Conservation (phyloP, 495 filamentous ascomycete species). For the Trichoderma erinaceum region DNA sequence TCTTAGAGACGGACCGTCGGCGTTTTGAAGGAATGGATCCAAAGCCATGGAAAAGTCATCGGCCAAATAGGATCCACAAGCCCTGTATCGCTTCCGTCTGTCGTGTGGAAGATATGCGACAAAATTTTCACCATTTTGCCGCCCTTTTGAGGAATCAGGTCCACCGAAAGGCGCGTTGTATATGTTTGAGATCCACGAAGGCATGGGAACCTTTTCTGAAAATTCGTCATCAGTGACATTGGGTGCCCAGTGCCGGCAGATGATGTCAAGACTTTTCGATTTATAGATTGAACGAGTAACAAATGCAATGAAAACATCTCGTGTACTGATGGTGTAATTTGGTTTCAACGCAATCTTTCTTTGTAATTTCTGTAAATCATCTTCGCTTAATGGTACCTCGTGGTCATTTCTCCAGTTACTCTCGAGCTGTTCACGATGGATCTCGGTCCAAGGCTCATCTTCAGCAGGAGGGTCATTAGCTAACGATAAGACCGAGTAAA, state of each 20-base stretch:
- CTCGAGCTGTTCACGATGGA: neutral
- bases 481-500: conserved; percentile 23
- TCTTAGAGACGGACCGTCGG: neutral
- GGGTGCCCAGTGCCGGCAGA: conserved; percentile 25
- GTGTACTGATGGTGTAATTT: conserved; percentile 21
- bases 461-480: conserved; percentile 17
- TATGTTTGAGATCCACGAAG: neutral
- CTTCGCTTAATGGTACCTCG: neutral
- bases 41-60: neutral
- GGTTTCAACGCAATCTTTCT: conserved; percentile 15
- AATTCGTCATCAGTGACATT: neutral
- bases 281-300: conserved; percentile 21
- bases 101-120: neutral
- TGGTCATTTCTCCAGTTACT: neutral
- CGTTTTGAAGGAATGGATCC: neutral
- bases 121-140: neutral
- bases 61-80: neutral
- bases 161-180: neutral
- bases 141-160: neutral
- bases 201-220: neutral
- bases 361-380: neutral
- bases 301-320: conserved; percentile 24
- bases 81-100: neutral
- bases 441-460: neutral
- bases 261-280: conserved; percentile 22